A percentile compares a stretch with the other conserved stretches of the same genome.
Conservation (phyloP, 768 basidiomycete genomes). For the Agrocybe praecox region DNA sequence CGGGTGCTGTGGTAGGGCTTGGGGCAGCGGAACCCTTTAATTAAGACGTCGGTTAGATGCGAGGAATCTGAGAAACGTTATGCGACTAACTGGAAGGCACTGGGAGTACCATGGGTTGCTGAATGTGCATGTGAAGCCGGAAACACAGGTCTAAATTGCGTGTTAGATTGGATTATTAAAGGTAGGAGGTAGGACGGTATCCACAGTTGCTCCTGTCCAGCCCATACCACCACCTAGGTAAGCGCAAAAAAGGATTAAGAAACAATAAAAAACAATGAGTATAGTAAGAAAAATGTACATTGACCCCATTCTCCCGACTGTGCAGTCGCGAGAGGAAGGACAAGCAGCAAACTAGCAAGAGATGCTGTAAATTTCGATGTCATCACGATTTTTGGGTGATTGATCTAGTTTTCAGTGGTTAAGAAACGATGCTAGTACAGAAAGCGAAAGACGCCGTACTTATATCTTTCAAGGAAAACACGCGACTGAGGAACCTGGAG, state of each 20-base stretch:
- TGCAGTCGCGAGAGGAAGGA: conserved; percentile 8
- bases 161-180: not conserved
- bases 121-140: conserved; percentile 38
- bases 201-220: conserved; percentile 33
- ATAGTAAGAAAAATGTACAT: conserved; percentile 14
- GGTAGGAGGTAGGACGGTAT: not conserved
- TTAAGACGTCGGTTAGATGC: not conserved
- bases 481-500: too few relatives aligned
- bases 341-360: conserved; percentile 14
- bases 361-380: conserved; percentile 1
- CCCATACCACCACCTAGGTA: conserved; percentile 21
- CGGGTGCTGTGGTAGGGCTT: not conserved
- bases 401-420: not conserved
- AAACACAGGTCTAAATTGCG: conserved; percentile 36
- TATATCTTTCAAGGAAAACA: not conserved
- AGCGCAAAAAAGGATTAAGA: not conserved
- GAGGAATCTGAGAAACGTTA: not conserved
- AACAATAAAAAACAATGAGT: not conserved
- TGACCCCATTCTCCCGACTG: conserved; percentile 23
- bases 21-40: conserved; percentile 6
- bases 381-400: not conserved
- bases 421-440: not conserved
- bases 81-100: conserved; percentile 35
- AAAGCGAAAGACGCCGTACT: not conserved
- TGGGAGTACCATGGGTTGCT: conserved; percentile 47